Evolutionary conservation across 2,329 filamentous ascomycete genomes (phyloP).

Genomic region (Cladophialophora bantiana): DNA sequence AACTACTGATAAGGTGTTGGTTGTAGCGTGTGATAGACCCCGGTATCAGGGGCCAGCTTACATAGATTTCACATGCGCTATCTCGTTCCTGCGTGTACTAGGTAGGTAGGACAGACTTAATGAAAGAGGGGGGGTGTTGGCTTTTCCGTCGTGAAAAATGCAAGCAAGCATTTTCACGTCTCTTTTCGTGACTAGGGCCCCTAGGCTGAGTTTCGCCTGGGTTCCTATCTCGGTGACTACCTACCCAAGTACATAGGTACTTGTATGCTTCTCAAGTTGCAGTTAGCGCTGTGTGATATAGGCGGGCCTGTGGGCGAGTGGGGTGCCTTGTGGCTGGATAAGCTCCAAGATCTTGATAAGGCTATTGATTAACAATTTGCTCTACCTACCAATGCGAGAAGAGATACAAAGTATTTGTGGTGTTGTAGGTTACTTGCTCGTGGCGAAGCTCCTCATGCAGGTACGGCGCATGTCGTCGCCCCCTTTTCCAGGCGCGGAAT

Average conservation of each 20-base stretch:
- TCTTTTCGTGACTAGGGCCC: no score
- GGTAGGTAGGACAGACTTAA: no score
- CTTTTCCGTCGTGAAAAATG: no score
- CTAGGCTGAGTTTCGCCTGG: no score
- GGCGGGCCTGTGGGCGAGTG: neutral
- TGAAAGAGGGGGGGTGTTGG: no score
- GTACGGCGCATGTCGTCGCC: neutral
- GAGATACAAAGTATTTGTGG: neutral
- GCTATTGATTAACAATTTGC: neutral
- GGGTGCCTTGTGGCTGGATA: neutral
- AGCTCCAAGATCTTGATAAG: neutral
- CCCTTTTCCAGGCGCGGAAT: neutral
- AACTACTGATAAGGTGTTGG: no score
- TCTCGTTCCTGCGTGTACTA: no score
- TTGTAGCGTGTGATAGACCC: neutral
- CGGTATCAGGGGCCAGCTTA: neutral
- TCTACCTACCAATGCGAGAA: neutral
- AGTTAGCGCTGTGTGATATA: neutral
- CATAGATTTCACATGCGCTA: no score
- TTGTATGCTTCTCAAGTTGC: neutral
- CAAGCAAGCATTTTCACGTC: no score
- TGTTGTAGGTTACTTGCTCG: neutral
- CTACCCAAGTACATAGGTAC: no score
- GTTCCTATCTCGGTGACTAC: no score
- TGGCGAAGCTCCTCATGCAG: neutral